A percentile compares a stretch with the other conserved stretches of the same genome.
These are phyloP conservation scores for Dovyalis caffra DNA, from an alignment of 345 rosid species.

Conservation along the genomic window DNA sequence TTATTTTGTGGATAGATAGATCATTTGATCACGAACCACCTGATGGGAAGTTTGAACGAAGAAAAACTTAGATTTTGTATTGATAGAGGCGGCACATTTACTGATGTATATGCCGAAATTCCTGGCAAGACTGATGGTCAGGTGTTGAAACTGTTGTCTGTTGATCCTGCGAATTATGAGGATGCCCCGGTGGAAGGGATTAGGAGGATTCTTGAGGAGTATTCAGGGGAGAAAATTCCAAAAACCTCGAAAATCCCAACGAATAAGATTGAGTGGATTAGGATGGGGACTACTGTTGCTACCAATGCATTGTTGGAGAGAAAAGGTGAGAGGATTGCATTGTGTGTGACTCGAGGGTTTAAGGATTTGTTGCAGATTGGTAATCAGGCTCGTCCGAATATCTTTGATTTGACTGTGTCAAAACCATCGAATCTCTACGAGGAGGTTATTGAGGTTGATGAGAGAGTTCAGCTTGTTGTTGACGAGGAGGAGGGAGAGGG, in stretches of 20 bases:
- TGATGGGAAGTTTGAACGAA: slow-evolving; percentile 51
- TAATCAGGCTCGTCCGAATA: slow-evolving; percentile 86
- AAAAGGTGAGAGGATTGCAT: slow-evolving; percentile 87
- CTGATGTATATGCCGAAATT: slow-evolving; percentile 93
- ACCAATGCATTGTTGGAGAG: slow-evolving; percentile 95
- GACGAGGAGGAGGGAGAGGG: no score
- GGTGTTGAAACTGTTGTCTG: slow-evolving; percentile 85
- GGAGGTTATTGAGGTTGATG: slow-evolving; percentile 83
- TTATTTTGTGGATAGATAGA: no score
- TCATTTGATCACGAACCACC: no score
- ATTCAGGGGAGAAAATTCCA: slow-evolving; percentile 63
- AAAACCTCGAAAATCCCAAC: slow-evolving; percentile 74
- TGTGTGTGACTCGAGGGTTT: slow-evolving; percentile 85
- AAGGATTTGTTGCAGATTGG: slow-evolving; percentile 93
- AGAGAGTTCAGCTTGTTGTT: slow-evolving; percentile 77
- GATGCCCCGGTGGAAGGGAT: slow-evolving; percentile 98
- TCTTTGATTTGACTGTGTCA: slow-evolving; percentile 78
- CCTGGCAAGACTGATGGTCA: slow-evolving; percentile 72
- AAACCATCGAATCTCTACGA: slow-evolving; percentile 87
- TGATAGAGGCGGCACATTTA: slow-evolving; percentile 95
- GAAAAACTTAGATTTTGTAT: slow-evolving; percentile 82
- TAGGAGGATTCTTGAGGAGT: slow-evolving; percentile 81
- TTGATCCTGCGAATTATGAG: slow-evolving; percentile 89
- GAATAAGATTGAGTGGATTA: slow-evolving; percentile 88
- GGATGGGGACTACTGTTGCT: slow-evolving; percentile 98